These are phyloP conservation scores for Termitomyces sp. DNA, from an alignment of 768 basidiomycete species.

Conservation along the genomic window DNA sequence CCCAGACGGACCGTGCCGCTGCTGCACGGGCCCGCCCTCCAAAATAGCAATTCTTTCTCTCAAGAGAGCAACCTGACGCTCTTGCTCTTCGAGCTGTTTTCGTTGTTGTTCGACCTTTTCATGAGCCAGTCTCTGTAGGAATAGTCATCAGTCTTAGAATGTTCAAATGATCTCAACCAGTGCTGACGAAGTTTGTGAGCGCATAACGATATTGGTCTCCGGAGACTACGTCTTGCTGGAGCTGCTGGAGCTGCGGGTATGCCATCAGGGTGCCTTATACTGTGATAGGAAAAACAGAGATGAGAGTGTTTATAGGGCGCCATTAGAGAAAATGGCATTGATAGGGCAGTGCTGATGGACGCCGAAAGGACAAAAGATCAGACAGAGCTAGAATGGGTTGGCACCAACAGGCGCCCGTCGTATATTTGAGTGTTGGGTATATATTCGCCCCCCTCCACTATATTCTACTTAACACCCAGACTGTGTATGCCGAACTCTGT, in stretches of 20 bases:
- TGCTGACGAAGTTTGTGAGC: conserved; percentile 74
- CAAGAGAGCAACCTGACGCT: conserved; percentile 74
- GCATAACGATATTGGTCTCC: conserved; percentile 82
- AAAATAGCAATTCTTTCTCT: conserved; percentile 68
- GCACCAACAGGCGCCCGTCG: neutral
- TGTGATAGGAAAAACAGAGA: neutral
- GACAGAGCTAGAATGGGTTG: neutral
- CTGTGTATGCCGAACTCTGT: conserved; percentile 43
- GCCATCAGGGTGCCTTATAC: conserved; percentile 17
- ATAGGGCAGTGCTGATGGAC: neutral
- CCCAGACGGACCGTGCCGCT: conserved; percentile 44
- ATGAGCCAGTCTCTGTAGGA: conserved; percentile 72
- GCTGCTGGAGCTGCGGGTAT: conserved; percentile 28
- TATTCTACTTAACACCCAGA: conserved; percentile 36
- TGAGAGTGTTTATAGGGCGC: neutral
- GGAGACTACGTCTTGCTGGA: conserved; percentile 41
- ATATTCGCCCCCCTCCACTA: neutral
- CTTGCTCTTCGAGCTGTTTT: conserved; percentile 77
- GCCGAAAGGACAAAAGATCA: neutral
- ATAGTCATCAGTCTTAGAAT: neutral
- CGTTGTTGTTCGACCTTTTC: conserved; percentile 87
- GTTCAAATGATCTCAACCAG: neutral
- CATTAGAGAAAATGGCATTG: neutral
- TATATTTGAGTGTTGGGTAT: neutral
- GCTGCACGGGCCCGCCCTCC: conserved; percentile 59